A percentile compares a stretch with the other conserved stretches of the same genome.
These are phyloP conservation scores for Phytophthora hibernalis DNA, from an alignment of 352 stramenopile genomes.

Conservation along the genomic window DNA sequence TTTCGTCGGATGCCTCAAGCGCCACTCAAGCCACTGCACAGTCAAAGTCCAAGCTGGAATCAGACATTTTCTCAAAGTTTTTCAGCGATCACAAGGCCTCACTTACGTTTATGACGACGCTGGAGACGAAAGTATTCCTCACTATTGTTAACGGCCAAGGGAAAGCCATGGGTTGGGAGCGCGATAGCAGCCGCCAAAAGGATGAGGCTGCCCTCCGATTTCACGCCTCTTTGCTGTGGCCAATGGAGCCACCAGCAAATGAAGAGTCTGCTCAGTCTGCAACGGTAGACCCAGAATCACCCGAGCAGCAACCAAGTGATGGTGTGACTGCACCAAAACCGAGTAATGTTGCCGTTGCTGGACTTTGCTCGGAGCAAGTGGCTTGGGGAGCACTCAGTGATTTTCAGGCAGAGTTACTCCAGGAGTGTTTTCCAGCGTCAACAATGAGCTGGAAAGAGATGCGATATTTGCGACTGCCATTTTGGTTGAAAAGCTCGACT, in stretches of 20 bases:
- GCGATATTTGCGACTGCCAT: slow-evolving; percentile 67
- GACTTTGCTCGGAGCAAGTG: slow-evolving; percentile 84
- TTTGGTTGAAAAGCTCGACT: slow-evolving; percentile 74
- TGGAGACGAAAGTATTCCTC: slow-evolving; percentile 57
- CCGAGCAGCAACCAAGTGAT: slow-evolving; percentile 15
- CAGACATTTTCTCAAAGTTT: slow-evolving; percentile 50
- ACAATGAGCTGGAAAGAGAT: slow-evolving; percentile 77
- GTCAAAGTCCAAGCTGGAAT: slow-evolving; percentile 49
- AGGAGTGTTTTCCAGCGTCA: slow-evolving; percentile 64
- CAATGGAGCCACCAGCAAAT: slow-evolving; percentile 33
- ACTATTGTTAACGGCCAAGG: slow-evolving; percentile 55
- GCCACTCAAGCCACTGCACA: not conserved
- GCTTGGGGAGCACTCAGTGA: slow-evolving; percentile 75
- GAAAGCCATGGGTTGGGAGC: slow-evolving; percentile 71
- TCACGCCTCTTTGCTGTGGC: slow-evolving; percentile 73
- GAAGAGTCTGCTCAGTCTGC: not conserved
- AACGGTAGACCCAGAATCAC: not conserved
- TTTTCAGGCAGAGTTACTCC: slow-evolving; percentile 68
- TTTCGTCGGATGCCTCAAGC: slow-evolving; percentile 9
- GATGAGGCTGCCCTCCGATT: slow-evolving; percentile 81
- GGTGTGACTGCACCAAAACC: not conserved
- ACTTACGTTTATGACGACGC: slow-evolving; percentile 57
- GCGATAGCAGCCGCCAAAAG: slow-evolving; percentile 58
- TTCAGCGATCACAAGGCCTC: slow-evolving; percentile 62
- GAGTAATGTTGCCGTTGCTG: slow-evolving; percentile 14